Base-by-base conservation (phyloP, 345 rosid species). In the Citrus inodora region DNA sequence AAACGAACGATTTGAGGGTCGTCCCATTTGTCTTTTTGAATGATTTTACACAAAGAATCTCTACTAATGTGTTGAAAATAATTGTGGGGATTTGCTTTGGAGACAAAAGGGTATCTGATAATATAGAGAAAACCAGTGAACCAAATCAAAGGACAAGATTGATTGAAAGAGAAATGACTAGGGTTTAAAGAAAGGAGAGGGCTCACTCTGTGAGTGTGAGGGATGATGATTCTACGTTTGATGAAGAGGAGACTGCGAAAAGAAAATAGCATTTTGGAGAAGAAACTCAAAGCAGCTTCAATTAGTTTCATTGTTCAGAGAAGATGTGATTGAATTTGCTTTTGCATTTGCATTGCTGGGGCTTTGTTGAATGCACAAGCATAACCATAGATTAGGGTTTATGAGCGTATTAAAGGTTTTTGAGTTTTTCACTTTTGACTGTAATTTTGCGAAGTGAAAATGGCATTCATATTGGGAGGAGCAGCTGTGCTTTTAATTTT, bases 201-300 rank as follows among this genome's bases (percentile, higher is more conserved):
- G 89, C 82, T 84, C 84, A 86, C 83, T 60, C 80, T 84, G 67
- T 37, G 80, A 53, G 22, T 17, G 22, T 5, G 58, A 79, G 82
- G 82, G 51, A 46, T 3, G 51, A 46, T 13, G 73, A 85, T 79
- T 81, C 86, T 83, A 80, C 87, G 89, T 76, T 77, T 85, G 79
- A 83, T 58, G 78, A 67, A 83, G 64, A 84, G 61, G 79, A 90
- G 75, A 69, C 70, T 86, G 62, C 93, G 90, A 35, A 90, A 78
- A 75, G 86, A 85, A 65, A 82, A 74, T 74, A 89, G 82, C 92
- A 91, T 91, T 79, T 82, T 84, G 82, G 76, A 76, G 64, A 83
- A 58, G 79, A 70, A 62, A 59, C 71, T 22, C 32, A 87, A n/a
- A 71, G 79, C 4, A 21, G 53, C 73, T 22, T 76, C 56, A 76